Base-by-base conservation (phyloP, 345 rosid genomes). In the Linum trigynum region DNA sequence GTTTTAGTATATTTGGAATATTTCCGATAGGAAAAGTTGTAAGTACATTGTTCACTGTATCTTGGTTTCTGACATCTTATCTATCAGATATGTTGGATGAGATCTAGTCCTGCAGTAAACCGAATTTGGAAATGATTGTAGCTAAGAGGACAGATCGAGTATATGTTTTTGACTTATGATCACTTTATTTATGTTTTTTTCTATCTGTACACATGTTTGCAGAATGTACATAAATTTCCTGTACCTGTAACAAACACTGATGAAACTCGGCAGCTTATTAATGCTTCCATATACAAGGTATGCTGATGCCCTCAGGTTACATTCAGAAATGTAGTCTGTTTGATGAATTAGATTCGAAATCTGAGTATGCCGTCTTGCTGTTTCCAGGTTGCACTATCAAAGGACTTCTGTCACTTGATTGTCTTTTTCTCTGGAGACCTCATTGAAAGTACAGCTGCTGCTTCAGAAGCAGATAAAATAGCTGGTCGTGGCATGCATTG, bases 351-450 rank as follows among this genome's bases (percentile, higher is more conserved):
- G n/a, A n/a, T n/a, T n/a, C n/a, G n/a, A 53, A 67, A 11, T n/a
- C 56, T 59, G 57, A 68, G 57, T 43, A n/a, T n/a, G 69, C 62
- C 56, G 35, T 70, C 62, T 8, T 63, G 14, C 53, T 79, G 61
- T 78, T 50, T 42, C 76, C 75, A 92, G 98, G 85, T 90, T 65
- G 86, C 95, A 73, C 67, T 92, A 76, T 90, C 98, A 41, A 92
- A 84, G 76, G 94, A 92, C 78, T 96, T 92, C 55, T 85, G 90
- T 73, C 87, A 67, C 72, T 73, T 90, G 79, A 82, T 75, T 41
- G 89, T 90, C 72, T 76, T 84, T 70, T 88, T 97, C 83, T 81
- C 87, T 32, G 98, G 97, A 77, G 82, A 85, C 76, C 82, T 92
- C 66, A 72, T 70, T 61, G 76, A 78, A 80, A 83, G 75, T 69